These are phyloP conservation scores for Calocybe gangraenosa DNA, from an alignment of 768 basidiomycete genomes.

Conservation along the genomic window DNA sequence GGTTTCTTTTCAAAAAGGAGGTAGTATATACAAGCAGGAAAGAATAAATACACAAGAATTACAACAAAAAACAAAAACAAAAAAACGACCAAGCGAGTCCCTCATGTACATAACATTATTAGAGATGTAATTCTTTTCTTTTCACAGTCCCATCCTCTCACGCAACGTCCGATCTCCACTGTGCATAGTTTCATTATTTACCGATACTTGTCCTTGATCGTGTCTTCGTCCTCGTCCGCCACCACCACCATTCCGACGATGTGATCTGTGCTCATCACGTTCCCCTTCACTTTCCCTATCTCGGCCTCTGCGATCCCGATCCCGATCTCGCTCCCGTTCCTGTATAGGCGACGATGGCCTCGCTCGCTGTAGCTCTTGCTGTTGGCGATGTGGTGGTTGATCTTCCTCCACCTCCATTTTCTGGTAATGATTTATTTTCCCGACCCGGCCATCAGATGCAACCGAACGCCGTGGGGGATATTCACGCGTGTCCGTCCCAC, in stretches of 20 bases:
- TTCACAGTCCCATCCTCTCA: slow-evolving; percentile 76
- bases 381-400: slow-evolving; percentile 3
- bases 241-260: slow-evolving; percentile 38
- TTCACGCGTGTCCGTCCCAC: slow-evolving; percentile 19
- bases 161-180: slow-evolving; percentile 77
- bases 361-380: slow-evolving; percentile 18
- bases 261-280: slow-evolving; percentile 23
- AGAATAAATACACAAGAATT: too few species aligned
- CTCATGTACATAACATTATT: too few species aligned
- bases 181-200: slow-evolving; percentile 26
- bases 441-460: slow-evolving; percentile 11
- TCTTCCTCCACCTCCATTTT: slow-evolving; percentile 63
- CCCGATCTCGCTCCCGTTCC: slow-evolving; percentile 30
- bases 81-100: too few species aligned
- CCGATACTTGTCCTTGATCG: slow-evolving; percentile 29
- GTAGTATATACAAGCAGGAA: too few species aligned
- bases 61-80: too few species aligned
- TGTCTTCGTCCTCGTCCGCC: slow-evolving; percentile 29
- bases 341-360: slow-evolving; percentile 37
- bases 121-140: neutral
- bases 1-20: too few species aligned
- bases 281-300: slow-evolving; percentile 33
- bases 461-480: slow-evolving; percentile 18
- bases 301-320: slow-evolving; percentile 34
- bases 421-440: slow-evolving; percentile 15